Evolutionary conservation across 78 protist species (phyloP), one percentile per base, ranked within the genome.

Genomic region (Dictyostelium brefeldianum): DNA sequence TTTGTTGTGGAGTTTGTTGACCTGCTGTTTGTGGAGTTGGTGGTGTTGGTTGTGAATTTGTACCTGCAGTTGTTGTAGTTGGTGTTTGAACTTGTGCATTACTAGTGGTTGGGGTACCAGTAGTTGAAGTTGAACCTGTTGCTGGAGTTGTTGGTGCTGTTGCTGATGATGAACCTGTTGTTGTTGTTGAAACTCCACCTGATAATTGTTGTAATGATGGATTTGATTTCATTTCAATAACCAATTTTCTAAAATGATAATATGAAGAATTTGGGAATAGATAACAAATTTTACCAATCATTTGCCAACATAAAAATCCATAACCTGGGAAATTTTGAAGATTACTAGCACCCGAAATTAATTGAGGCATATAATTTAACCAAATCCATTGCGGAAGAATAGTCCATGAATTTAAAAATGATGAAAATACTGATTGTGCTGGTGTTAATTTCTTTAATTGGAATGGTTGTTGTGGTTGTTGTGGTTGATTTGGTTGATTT

Each of bases 301-400:
- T 47, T 51, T 87, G 93, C 83, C 84, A 87, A 77, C 93, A 87
- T 5, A 87, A 50, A 65, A 87, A 70, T 11, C 93, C 93, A 87
- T 87, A 87, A 12, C 84, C 93, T 20, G 73, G 93, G 84, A 77
- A 77, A 10, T 74, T 57, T 8, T 17, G 46, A 50, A 51, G 50
- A 46, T 57, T 59, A 12, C n/a, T 53, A 7, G 85, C 83, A 87
- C 93, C 93, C 3, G 84, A 57, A 29, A 87, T 77, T 9, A 87
- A 36, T 31, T 67, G 70, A 3, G 93, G 93, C 15, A 87, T 22
- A 36, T 48, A 77, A 31, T 78, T 87, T 14, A 87, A 43, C 93
- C 93, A 87, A 54, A 87, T 15, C 83, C 84, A 87, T 20, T 87
- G 93, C 48, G 93, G 93, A 5, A 87, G 36, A 22, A 87, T 29